Percentiles rank a stretch among this genome's conserved stretches.
These are phyloP conservation scores for Epichloe glyceriae DNA, from an alignment of 2,329 filamentous ascomycete species.

Conservation along the genomic window DNA sequence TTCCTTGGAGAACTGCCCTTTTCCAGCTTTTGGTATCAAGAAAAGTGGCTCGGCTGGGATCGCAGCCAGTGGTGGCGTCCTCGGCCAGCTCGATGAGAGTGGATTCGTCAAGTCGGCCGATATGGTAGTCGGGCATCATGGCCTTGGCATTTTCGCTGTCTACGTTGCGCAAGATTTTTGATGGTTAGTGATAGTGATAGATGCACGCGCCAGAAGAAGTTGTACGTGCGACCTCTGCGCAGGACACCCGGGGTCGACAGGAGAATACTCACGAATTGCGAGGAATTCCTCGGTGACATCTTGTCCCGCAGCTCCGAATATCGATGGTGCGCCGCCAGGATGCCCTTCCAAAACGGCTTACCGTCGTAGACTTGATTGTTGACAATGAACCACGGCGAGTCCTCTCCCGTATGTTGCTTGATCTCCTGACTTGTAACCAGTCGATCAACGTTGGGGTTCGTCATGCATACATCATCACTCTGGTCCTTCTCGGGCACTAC, in stretches of 20 bases:
- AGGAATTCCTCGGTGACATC: conserved; percentile 83
- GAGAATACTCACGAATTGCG: conserved; percentile 60
- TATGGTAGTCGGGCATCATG: conserved; percentile 80
- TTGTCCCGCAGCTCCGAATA: conserved; percentile 66
- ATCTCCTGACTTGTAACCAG: conserved; percentile 60
- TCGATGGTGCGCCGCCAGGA: conserved; percentile 76
- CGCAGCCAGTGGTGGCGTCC: conserved; percentile 23
- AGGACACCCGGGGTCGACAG: too few species aligned
- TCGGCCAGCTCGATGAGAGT: conserved; percentile 38
- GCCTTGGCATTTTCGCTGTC: conserved; percentile 84
- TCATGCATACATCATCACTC: conserved; percentile 58
- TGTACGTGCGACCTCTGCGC: background rate
- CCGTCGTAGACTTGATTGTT: conserved; percentile 85
- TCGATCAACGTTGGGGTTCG: conserved; percentile 49
- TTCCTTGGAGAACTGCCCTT: conserved; percentile 56
- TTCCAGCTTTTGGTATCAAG: conserved; percentile 60
- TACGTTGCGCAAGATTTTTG: conserved; percentile 21
- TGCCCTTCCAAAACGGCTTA: conserved; percentile 68
- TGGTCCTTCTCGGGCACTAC: conserved; percentile 33
- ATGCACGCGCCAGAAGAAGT: too few species aligned
- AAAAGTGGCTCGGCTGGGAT: conserved; percentile 46
- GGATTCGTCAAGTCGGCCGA: conserved; percentile 58
- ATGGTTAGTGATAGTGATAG: too few species aligned
- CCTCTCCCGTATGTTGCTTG: conserved; percentile 49
- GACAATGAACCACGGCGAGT: conserved; percentile 75